Conservation (phyloP, 2,329 filamentous ascomycete species). For the Talaromyces islandicus region DNA sequence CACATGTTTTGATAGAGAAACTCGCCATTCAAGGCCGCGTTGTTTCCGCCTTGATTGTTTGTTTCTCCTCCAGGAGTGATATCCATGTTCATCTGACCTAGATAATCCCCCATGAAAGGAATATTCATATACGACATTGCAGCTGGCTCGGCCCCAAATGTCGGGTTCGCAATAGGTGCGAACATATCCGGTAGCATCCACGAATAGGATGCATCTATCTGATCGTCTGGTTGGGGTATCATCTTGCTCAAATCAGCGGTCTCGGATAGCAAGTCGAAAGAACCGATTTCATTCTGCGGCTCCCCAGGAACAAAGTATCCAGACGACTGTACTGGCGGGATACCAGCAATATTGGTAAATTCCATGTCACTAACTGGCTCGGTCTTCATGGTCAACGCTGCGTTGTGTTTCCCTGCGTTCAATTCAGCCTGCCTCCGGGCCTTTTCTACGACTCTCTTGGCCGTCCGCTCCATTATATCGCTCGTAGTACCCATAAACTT, state of each 20-base stretch:
- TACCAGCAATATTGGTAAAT: not conserved
- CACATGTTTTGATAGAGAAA: conserved; percentile 1
- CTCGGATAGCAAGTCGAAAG: not conserved
- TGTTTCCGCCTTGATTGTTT: not conserved
- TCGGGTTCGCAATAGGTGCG: not conserved
- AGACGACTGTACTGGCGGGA: not conserved
- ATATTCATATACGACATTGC: not conserved
- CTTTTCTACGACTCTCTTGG: conserved; percentile 78
- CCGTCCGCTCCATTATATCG: conserved; percentile 86
- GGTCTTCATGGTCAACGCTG: not conserved
- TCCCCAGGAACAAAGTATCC: not conserved
- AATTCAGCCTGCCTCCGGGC: conserved; percentile 62
- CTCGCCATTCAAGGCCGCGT: not conserved
- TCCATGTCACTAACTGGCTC: not conserved
- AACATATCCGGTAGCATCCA: conserved; percentile 2
- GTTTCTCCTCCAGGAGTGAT: not conserved
- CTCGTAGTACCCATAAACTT: conserved; percentile 87
- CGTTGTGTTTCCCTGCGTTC: not conserved
- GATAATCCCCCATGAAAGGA: not conserved
- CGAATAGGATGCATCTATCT: not conserved
- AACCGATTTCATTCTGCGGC: not conserved
- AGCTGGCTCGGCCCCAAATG: not conserved
- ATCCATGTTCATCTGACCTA: not conserved
- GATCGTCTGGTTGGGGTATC: conserved; percentile 1
- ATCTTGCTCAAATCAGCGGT: conserved; percentile 1